Percentiles rank a stretch among this genome's conserved stretches.
Evolutionary conservation across 805 yeast species (phyloP).

Genomic region (Monosporozyma aerobia): DNA sequence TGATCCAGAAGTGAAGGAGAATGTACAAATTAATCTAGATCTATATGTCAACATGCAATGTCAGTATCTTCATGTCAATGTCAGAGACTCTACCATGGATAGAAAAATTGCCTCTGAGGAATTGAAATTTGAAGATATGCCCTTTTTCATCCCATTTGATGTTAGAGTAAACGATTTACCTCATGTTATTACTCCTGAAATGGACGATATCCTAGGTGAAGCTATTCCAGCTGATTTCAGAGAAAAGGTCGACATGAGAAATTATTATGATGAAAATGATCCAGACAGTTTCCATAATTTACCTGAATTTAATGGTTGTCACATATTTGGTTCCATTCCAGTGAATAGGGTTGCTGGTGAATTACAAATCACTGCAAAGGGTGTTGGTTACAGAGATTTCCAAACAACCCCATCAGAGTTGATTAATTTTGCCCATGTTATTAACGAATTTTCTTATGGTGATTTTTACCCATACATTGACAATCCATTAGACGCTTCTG

Average conservation of each 20-base stretch:
- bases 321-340: slow-evolving; percentile 71
- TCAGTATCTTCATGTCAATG: slow-evolving; percentile 61
- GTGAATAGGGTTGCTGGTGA: slow-evolving; percentile 82
- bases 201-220: slow-evolving; percentile 58
- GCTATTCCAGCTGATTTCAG: slow-evolving; percentile 59
- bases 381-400: slow-evolving; percentile 47
- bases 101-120: slow-evolving; percentile 68
- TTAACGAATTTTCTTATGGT: slow-evolving; percentile 85
- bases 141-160: slow-evolving; percentile 45
- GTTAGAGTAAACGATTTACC: slow-evolving; percentile 39
- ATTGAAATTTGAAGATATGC: slow-evolving; percentile 58
- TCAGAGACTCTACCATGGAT: slow-evolving; percentile 70
- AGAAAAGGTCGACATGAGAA: slow-evolving; percentile 31
- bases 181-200: slow-evolving; percentile 46
- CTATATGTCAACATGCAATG: slow-evolving; percentile 81
- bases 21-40: slow-evolving; percentile 67
- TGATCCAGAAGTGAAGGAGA: slow-evolving; percentile 48
- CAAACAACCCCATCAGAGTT: slow-evolving; percentile 38
- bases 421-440: slow-evolving; percentile 73
- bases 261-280: slow-evolving; percentile 12
- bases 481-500: slow-evolving; percentile 81
- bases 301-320: slow-evolving; percentile 60
- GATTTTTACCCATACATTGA: slow-evolving; percentile 76
- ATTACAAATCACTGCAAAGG: slow-evolving; percentile 73
- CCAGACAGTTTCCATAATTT: slow-evolving; percentile 34